Percentiles rank a stretch among this genome's conserved stretches.
phyloP scores from a whole-genome alignment of 129 eudicot genomes.

The Lonicera japonica region DNA sequence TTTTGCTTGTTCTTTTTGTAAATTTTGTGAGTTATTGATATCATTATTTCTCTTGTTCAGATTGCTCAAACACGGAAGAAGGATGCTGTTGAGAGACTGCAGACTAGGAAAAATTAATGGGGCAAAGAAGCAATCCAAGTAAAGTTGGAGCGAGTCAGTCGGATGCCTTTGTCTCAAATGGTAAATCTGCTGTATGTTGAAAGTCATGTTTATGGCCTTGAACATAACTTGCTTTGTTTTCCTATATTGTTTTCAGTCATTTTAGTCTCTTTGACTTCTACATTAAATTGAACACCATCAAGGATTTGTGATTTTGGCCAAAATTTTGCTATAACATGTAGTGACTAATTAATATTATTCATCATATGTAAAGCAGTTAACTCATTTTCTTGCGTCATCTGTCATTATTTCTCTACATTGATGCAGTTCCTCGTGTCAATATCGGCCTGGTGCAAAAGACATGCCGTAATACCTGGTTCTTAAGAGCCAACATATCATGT shows the following conservation, averaged over 20 bases:
- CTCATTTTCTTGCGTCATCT: too few relatives aligned
- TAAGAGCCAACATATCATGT: too few relatives aligned
- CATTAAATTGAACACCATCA: not conserved
- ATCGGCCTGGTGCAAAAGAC: too few relatives aligned
- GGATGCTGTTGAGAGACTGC: conserved; percentile 8
- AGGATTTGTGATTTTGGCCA: not conserved
- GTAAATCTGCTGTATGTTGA: not conserved
- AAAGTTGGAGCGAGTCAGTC: conserved; percentile 21
- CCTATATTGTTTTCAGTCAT: not conserved
- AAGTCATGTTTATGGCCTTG: too few relatives aligned
- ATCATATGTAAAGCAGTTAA: too few relatives aligned
- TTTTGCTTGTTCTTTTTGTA: not conserved
- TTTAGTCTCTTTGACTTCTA: not conserved
- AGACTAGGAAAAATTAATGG: conserved; percentile 19
- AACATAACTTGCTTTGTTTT: too few relatives aligned
- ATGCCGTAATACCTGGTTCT: too few relatives aligned
- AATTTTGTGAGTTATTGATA: not conserved
- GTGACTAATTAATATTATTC: not conserved
- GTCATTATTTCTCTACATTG: too few relatives aligned
- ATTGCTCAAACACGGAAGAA: conserved; percentile 25
- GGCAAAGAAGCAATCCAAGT: too few relatives aligned
- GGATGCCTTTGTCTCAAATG: too few relatives aligned
- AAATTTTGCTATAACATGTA: not conserved
- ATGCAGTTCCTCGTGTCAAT: too few relatives aligned
- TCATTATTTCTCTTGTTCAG: conserved; percentile 8